Evolutionary conservation across 2,329 filamentous ascomycete genomes (phyloP).

Genomic region (Fusarium graminum): DNA sequence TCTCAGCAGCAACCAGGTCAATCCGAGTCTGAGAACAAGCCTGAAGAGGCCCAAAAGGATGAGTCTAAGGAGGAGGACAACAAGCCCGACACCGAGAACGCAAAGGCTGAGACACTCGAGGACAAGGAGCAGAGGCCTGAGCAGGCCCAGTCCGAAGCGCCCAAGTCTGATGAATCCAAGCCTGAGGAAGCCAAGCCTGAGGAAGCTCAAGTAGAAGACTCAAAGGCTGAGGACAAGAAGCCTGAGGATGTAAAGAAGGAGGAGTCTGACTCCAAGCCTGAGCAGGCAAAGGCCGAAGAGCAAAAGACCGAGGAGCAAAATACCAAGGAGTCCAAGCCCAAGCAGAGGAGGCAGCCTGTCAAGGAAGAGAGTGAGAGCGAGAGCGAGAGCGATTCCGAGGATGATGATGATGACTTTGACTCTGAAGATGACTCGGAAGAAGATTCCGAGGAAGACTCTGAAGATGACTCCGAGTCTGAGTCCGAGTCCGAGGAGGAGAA

Average conservation of each 20-base stretch:
- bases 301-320: slow-evolving; percentile 25
- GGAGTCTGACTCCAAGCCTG: slow-evolving; percentile 18
- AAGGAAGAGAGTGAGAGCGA: slow-evolving; percentile 41
- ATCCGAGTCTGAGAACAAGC: slow-evolving; percentile 23
- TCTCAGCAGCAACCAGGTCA: slow-evolving; percentile 32
- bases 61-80: slow-evolving; percentile 20
- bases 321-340: slow-evolving; percentile 12
- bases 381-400: slow-evolving; percentile 26
- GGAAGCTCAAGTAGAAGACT: slow-evolving; percentile 15
- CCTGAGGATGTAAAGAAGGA: slow-evolving; percentile 28
- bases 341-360: slow-evolving; percentile 21
- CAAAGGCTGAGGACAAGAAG: slow-evolving; percentile 25
- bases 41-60: not conserved
- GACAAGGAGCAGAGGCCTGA: slow-evolving; percentile 28
- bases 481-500: slow-evolving; percentile 44
- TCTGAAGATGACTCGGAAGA: slow-evolving; percentile 39
- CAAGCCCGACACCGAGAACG: slow-evolving; percentile 20
- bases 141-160: slow-evolving; percentile 13
- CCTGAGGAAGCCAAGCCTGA: slow-evolving; percentile 22
- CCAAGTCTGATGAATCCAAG: slow-evolving; percentile 7
- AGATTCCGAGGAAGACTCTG: slow-evolving; percentile 35
- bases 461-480: slow-evolving; percentile 39
- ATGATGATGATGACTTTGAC: slow-evolving; percentile 35
- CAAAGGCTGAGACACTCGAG: slow-evolving; percentile 25
- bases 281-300: slow-evolving; percentile 22